phyloP scores from a whole-genome alignment of 306 rosid species.

The Erythrophleum fordii region DNA sequence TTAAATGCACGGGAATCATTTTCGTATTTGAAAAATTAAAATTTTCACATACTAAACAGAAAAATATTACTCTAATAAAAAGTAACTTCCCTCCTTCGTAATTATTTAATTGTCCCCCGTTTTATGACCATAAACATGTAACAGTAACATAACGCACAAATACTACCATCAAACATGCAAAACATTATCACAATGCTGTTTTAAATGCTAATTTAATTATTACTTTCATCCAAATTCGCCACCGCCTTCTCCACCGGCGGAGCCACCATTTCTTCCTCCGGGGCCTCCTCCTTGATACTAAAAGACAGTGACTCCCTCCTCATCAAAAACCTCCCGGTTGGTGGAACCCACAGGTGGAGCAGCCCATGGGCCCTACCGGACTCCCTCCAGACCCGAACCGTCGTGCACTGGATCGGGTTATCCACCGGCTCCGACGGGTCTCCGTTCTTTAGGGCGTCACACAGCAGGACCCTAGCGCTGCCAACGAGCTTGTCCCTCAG shows the following conservation, averaged over 20 bases:
- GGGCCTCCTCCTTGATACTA: neutral
- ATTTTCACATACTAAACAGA: too few relatives aligned
- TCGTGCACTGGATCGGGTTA: neutral
- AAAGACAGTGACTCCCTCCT: conserved; percentile 8
- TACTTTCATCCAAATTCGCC: neutral
- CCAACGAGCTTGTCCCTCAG: conserved; percentile 12
- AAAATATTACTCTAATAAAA: too few relatives aligned
- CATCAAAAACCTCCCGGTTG: neutral
- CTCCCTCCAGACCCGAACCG: conserved; percentile 5
- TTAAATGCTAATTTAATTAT: neutral
- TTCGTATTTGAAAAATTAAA: too few relatives aligned
- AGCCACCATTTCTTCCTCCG: neutral
- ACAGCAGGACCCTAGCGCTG: neutral
- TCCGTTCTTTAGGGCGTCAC: neutral
- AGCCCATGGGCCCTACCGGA: neutral
- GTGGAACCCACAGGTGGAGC: conserved; percentile 8
- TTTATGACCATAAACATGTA: too few relatives aligned
- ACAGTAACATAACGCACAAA: too few relatives aligned
- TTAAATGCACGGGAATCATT: too few relatives aligned
- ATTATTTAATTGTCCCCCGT: too few relatives aligned
- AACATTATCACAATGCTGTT: too few relatives aligned
- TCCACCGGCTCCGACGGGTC: conserved; percentile 1
- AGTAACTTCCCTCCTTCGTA: too few relatives aligned
- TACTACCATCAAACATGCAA: too few relatives aligned
- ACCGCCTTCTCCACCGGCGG: neutral